Percentiles rank a stretch among this genome's conserved stretches.
phyloP scores from a whole-genome alignment of 345 rosid species.

The Anacardium occidentale region DNA sequence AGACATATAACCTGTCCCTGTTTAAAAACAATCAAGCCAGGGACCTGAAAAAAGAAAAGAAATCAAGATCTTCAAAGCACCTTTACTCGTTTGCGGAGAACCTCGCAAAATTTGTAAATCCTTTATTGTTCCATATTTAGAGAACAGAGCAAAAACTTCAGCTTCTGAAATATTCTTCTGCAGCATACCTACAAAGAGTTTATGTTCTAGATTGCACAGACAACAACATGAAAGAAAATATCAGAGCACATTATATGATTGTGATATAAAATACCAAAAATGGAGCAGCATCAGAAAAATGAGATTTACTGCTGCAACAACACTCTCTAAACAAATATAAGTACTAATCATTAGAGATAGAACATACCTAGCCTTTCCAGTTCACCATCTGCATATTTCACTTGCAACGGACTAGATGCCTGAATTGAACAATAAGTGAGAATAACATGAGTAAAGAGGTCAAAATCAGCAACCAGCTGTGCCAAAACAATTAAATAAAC shows the following conservation, averaged over 20 bases:
- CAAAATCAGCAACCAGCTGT: not conserved
- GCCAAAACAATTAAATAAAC: not conserved
- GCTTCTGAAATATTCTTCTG: slow-evolving; percentile 90
- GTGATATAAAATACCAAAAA: slow-evolving; percentile 1
- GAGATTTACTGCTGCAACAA: slow-evolving; percentile 9
- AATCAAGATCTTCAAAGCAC: slow-evolving; percentile 33
- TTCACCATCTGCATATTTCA: slow-evolving; percentile 99
- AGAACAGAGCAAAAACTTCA: slow-evolving; percentile 71
- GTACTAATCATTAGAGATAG: slow-evolving; percentile 20
- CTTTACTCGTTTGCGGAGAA: slow-evolving; percentile 97
- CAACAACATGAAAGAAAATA: not conserved
- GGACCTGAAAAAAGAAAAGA: not conserved
- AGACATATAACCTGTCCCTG: slow-evolving; percentile 14
- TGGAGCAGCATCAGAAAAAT: slow-evolving; percentile 9
- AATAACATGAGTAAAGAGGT: not conserved
- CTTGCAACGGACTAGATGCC: slow-evolving; percentile 99
- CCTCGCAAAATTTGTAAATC: slow-evolving; percentile 92
- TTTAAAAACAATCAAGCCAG: slow-evolving; percentile 1
- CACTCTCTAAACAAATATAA: slow-evolving; percentile 16
- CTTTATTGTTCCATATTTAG: slow-evolving; percentile 68
- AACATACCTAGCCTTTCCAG: slow-evolving; percentile 91
- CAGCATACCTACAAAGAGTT: slow-evolving; percentile 98
- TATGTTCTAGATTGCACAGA: slow-evolving; percentile 68
- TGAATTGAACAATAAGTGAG: slow-evolving; percentile 33
- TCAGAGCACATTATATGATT: not conserved